Conservation (phyloP, 177 flowering plant species). For the Vitis hybrid region DNA sequence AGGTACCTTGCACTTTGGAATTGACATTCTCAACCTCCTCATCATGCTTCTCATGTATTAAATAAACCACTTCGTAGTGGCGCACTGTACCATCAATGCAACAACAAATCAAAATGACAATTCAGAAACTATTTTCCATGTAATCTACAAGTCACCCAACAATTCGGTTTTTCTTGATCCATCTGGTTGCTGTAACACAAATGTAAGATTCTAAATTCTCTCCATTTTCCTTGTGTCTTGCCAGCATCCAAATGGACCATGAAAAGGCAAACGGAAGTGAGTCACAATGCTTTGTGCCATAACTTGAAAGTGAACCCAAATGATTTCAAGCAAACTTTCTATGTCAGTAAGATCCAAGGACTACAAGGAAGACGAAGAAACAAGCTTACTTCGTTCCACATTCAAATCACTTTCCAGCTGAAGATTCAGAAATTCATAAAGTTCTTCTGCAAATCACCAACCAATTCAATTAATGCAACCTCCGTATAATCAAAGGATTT, state of each 20-base stretch:
- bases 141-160: not conserved
- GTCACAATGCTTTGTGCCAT: not conserved
- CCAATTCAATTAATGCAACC: not conserved
- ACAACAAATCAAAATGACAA: slow-evolving; percentile 5
- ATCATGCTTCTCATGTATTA: slow-evolving; percentile 73
- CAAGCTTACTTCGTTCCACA: slow-evolving; percentile 57
- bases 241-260: not conserved
- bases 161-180: not conserved
- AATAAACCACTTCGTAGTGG: slow-evolving; percentile 91
- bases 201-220: not conserved
- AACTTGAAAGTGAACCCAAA: not conserved
- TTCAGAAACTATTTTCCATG: not conserved
- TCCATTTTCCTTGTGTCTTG: not conserved
- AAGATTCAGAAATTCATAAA: slow-evolving; percentile 71
- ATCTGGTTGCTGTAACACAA: not conserved
- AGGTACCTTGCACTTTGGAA: slow-evolving; percentile 73
- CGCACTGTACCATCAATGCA: slow-evolving; percentile 56
- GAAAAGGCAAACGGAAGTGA: not conserved
- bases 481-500: not conserved
- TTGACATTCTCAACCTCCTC: slow-evolving; percentile 77
- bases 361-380: not conserved
- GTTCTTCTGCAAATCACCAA: slow-evolving; percentile 58
- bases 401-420: slow-evolving; percentile 66
- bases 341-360: not conserved
- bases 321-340: not conserved